These are phyloP conservation scores for Xylaria longipes DNA, from an alignment of 495 filamentous ascomycete species.

Conservation along the genomic window DNA sequence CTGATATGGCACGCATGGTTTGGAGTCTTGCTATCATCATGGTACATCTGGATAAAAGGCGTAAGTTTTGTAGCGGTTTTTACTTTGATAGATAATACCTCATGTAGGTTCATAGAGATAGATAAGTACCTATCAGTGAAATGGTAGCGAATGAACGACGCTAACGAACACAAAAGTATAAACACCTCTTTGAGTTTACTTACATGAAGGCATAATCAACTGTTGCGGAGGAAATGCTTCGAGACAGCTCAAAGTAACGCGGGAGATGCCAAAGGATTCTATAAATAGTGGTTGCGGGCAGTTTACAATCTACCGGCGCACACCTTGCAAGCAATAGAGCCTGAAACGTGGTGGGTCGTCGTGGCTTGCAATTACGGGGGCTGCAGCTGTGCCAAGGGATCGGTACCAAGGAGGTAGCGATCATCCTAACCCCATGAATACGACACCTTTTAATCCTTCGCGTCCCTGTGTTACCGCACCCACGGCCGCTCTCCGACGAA, in stretches of 20 bases:
- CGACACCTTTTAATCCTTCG: slow-evolving; percentile 41
- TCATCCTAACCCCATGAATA: slow-evolving; percentile 29
- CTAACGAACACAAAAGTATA: not conserved
- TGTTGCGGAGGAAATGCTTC: not conserved
- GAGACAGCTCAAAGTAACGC: too few species aligned
- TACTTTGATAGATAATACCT: not conserved
- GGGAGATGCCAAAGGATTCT: not conserved
- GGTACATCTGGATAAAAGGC: not conserved
- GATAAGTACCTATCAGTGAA: not conserved
- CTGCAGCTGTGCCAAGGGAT: slow-evolving; percentile 15
- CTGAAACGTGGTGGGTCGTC: slow-evolving; percentile 21
- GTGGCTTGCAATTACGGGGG: slow-evolving; percentile 12
- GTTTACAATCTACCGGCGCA: slow-evolving; percentile 2
- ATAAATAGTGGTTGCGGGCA: not conserved
- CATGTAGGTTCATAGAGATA: not conserved
- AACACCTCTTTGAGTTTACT: not conserved
- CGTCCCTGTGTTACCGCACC: slow-evolving; percentile 25
- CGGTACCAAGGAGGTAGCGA: slow-evolving; percentile 22
- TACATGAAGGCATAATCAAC: too few species aligned
- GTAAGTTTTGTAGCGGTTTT: not conserved
- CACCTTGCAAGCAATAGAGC: not conserved
- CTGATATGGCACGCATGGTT: not conserved
- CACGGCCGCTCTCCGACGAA: slow-evolving; percentile 1
- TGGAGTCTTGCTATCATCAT: not conserved
- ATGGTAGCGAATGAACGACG: not conserved